phyloP scores from a whole-genome alignment of 306 rosid genomes.

The Astragalus glycyphyllos region DNA sequence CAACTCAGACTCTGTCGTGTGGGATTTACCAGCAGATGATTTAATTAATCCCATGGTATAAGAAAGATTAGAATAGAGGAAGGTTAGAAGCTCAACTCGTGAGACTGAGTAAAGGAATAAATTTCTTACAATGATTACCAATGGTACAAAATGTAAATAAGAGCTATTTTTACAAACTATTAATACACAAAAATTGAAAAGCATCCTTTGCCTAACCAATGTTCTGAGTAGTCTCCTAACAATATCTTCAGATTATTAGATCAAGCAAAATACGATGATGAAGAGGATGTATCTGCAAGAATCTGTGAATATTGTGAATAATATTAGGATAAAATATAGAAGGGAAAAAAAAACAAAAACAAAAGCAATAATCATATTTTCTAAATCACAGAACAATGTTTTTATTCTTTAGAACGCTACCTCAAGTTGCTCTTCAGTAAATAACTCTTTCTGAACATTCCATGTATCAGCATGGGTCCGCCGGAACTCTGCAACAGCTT shows the following conservation, averaged over 20 bases:
- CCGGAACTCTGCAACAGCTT: slow-evolving; percentile 98
- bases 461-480: slow-evolving; percentile 99
- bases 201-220: slow-evolving; percentile 46
- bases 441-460: slow-evolving; percentile 91
- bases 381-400: slow-evolving; percentile 24
- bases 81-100: slow-evolving; percentile 44
- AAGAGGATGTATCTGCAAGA: slow-evolving; percentile 95
- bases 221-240: slow-evolving; percentile 50
- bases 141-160: slow-evolving; percentile 69
- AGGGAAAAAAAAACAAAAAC: not conserved
- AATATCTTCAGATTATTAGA: slow-evolving; percentile 48
- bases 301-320: slow-evolving; percentile 58
- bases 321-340: slow-evolving; percentile 17
- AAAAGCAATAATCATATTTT: slow-evolving; percentile 4
- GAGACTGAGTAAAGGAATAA: slow-evolving; percentile 53
- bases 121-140: slow-evolving; percentile 39
- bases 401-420: slow-evolving; percentile 44
- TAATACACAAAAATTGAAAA: slow-evolving; percentile 44
- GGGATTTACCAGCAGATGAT: slow-evolving; percentile 93
- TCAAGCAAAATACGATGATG: slow-evolving; percentile 97
- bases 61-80: slow-evolving; percentile 44
- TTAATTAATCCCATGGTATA: slow-evolving; percentile 73
- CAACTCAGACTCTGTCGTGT: slow-evolving; percentile 73
- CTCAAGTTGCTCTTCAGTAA: slow-evolving; percentile 98
- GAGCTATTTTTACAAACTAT: slow-evolving; percentile 60